Evolutionary conservation across 352 stramenopile species (phyloP).

Genomic region (Phytophthora melonis): DNA sequence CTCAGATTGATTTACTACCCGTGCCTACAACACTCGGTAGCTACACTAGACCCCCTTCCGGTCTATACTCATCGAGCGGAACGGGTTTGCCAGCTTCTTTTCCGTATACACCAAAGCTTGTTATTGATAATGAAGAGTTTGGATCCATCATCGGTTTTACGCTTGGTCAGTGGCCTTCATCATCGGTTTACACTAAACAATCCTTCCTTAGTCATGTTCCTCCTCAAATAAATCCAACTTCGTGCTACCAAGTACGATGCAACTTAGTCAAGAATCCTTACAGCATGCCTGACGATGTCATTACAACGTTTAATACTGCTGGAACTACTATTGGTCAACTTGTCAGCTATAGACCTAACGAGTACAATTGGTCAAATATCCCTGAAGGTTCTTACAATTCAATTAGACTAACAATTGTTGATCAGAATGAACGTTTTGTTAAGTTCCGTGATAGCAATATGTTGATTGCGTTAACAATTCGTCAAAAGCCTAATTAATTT

Average conservation of each 20-base stretch:
- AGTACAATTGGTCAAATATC: background rate
- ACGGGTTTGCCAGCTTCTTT: background rate
- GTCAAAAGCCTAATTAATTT: conserved; percentile 3
- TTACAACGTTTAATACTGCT: background rate
- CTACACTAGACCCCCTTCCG: background rate
- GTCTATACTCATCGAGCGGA: background rate
- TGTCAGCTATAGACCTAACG: background rate
- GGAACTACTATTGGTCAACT: background rate
- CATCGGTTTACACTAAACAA: too few relatives aligned
- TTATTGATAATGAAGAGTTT: background rate
- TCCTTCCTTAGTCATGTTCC: background rate
- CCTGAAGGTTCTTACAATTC: background rate
- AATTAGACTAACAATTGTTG: background rate
- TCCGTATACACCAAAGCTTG: background rate
- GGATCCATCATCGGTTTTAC: background rate
- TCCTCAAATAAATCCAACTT: background rate
- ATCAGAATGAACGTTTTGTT: background rate
- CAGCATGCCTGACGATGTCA: background rate
- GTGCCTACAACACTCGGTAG: background rate
- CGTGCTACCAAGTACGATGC: background rate
- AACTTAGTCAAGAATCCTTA: background rate
- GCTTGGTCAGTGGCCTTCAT: background rate
- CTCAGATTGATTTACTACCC: background rate
- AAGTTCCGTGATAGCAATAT: background rate
- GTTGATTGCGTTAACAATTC: too few relatives aligned